phyloP scores from a whole-genome alignment of 495 filamentous ascomycete genomes.

The Peziza echinospora region DNA sequence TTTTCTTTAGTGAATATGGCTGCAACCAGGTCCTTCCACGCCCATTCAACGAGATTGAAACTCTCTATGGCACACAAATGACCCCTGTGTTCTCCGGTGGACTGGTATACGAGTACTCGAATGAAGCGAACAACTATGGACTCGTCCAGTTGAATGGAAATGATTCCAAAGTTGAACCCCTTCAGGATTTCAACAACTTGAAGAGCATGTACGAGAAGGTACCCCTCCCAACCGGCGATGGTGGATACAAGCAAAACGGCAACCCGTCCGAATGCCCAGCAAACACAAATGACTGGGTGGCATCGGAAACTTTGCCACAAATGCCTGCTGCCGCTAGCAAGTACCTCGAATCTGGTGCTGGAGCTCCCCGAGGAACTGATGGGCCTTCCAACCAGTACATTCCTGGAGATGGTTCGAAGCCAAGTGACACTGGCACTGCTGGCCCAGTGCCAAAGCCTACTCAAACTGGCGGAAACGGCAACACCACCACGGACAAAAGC shows the following conservation, averaged over 20 bases:
- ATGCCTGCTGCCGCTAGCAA: constrained; percentile 43
- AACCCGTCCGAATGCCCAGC: constrained; percentile 45
- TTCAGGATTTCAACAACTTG: constrained; percentile 45
- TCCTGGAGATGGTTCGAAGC: neutral
- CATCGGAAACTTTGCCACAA: constrained; percentile 47
- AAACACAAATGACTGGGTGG: constrained; percentile 49
- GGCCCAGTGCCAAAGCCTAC: neutral
- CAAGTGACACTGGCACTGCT: neutral
- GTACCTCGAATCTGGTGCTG: constrained; percentile 7
- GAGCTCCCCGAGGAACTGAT: constrained; percentile 6
- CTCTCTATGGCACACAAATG: constrained; percentile 72
- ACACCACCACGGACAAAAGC: no score
- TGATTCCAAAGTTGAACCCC: constrained; percentile 26
- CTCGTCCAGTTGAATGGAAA: constrained; percentile 36
- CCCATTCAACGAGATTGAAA: constrained; percentile 54
- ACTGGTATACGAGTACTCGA: constrained; percentile 83
- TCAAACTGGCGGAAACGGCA: no score
- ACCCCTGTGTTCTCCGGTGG: constrained; percentile 84
- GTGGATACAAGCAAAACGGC: constrained; percentile 51
- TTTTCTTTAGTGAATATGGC: constrained; percentile 91
- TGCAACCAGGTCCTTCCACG: constrained; percentile 41
- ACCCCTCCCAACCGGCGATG: constrained; percentile 45
- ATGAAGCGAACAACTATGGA: constrained; percentile 57
- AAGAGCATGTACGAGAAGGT: constrained; percentile 40
- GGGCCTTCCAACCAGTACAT: neutral